Evolutionary conservation across 768 basidiomycete genomes (phyloP).

Genomic region (Tremella fuciformis): DNA sequence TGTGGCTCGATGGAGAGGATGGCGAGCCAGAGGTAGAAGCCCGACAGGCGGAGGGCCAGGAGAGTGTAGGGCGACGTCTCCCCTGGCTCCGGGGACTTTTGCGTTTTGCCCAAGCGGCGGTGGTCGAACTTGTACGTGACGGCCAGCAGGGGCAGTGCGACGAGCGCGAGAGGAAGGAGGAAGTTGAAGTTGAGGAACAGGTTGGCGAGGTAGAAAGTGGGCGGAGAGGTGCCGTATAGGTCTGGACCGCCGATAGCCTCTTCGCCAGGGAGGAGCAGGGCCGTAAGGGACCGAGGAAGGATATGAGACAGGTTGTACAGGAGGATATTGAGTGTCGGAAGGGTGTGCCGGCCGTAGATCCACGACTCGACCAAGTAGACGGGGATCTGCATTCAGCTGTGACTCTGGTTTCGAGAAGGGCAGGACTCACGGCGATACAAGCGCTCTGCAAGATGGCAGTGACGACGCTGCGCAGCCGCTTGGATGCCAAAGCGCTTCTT

Average conservation of each 20-base stretch:
- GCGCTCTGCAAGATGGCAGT: slow-evolving; percentile 26
- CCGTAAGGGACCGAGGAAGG: slow-evolving; percentile 12
- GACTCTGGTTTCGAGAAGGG: slow-evolving; percentile 11
- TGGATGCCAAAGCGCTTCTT: slow-evolving; percentile 22
- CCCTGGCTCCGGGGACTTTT: slow-evolving; percentile 53
- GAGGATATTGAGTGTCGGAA: slow-evolving; percentile 92
- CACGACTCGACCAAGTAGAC: slow-evolving; percentile 77
- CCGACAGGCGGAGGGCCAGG: slow-evolving; percentile 72
- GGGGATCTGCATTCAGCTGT: slow-evolving; percentile 63
- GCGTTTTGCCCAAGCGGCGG: slow-evolving; percentile 64
- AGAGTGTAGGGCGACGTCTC: slow-evolving; percentile 69
- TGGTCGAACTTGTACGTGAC: slow-evolving; percentile 73
- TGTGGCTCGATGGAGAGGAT: slow-evolving; percentile 80
- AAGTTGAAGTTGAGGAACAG: slow-evolving; percentile 93
- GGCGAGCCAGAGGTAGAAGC: slow-evolving; percentile 84
- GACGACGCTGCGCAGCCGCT: slow-evolving; percentile 35
- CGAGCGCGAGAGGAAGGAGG: slow-evolving; percentile 71
- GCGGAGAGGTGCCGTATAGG: slow-evolving; percentile 87
- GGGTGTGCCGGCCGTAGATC: slow-evolving; percentile 72
- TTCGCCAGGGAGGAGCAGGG: background rate
- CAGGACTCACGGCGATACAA: slow-evolving; percentile 31
- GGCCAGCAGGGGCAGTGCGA: slow-evolving; percentile 72
- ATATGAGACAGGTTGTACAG: slow-evolving; percentile 77
- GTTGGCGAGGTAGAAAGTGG: slow-evolving; percentile 81
- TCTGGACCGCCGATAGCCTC: slow-evolving; percentile 82